Evolutionary conservation across 2,329 filamentous ascomycete species (phyloP).

Genomic region (Phaeosphaeria sp.): DNA sequence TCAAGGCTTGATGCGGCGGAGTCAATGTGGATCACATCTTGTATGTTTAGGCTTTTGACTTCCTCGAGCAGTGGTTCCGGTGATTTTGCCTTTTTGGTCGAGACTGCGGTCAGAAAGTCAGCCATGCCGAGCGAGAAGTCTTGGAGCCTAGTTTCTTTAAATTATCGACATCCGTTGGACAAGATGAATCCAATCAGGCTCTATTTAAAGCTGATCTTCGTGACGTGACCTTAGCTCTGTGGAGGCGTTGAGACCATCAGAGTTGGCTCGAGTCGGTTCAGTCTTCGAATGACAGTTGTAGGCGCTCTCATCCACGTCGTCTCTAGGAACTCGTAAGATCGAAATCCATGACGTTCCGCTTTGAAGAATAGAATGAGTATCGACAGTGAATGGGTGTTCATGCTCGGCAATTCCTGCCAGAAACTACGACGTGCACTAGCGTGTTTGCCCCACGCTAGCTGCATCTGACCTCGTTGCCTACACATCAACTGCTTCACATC

Average conservation of each 20-base stretch:
- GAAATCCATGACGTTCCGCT: not conserved
- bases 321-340: not conserved
- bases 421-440: slow-evolving; percentile 22
- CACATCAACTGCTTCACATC: slow-evolving; percentile 21
- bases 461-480: slow-evolving; percentile 27
- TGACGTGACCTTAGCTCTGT: not conserved
- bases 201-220: not conserved
- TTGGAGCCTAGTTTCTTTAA: not conserved
- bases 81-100: slow-evolving; percentile 39
- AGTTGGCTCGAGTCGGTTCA: not conserved
- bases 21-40: slow-evolving; percentile 23
- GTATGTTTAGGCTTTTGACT: slow-evolving; percentile 15
- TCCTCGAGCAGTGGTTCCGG: slow-evolving; percentile 23
- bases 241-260: not conserved
- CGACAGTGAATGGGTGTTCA: slow-evolving; percentile 6
- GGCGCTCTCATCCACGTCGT: not conserved
- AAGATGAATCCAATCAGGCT: not conserved
- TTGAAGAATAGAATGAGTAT: not conserved
- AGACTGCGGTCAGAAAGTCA: slow-evolving; percentile 58
- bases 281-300: not conserved
- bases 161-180: not conserved
- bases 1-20: slow-evolving; percentile 63
- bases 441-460: slow-evolving; percentile 31
- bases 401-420: slow-evolving; percentile 31
- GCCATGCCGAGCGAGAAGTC: slow-evolving; percentile 48